Evolutionary conservation across 805 yeast species (phyloP).

Genomic region (Sungouiella blattae): DNA sequence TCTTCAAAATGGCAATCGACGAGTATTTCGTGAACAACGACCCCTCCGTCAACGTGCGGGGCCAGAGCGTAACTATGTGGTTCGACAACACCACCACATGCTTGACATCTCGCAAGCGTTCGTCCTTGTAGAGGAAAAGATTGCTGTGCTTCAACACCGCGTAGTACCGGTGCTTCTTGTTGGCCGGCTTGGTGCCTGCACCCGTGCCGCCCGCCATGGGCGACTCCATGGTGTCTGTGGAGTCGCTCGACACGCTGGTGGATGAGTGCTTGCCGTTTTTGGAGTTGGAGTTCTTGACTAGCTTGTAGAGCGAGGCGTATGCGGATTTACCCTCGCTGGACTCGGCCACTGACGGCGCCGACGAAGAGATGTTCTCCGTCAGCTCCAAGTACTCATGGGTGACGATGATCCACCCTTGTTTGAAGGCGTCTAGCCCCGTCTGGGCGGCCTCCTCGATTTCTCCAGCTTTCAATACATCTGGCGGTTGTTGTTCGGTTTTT

Average conservation of each 20-base stretch:
- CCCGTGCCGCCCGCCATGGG: not conserved
- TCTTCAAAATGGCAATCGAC: slow-evolving; percentile 69
- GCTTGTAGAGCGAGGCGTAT: slow-evolving; percentile 56
- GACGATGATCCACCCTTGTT: slow-evolving; percentile 80
- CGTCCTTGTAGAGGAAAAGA: slow-evolving; percentile 77
- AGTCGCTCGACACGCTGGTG: slow-evolving; percentile 1
- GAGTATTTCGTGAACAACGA: slow-evolving; percentile 76
- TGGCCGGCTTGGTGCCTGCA: slow-evolving; percentile 11
- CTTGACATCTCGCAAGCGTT: slow-evolving; percentile 57
- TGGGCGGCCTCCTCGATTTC: slow-evolving; percentile 57
- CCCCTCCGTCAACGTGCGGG: slow-evolving; percentile 68
- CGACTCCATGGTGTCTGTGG: not conserved
- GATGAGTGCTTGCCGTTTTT: not conserved
- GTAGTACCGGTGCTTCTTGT: slow-evolving; percentile 57
- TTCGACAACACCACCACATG: slow-evolving; percentile 77
- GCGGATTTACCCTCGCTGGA: slow-evolving; percentile 49
- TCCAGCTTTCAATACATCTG: slow-evolving; percentile 49
- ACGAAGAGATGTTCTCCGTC: slow-evolving; percentile 44
- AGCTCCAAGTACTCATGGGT: slow-evolving; percentile 63
- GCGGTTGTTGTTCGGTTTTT: slow-evolving; percentile 12
- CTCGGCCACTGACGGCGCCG: slow-evolving; percentile 41
- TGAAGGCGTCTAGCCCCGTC: slow-evolving; percentile 62
- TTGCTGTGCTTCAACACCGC: slow-evolving; percentile 85
- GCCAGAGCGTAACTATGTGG: slow-evolving; percentile 80
- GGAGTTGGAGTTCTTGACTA: slow-evolving; percentile 37